Percentiles rank a stretch among this genome's conserved stretches.
Conservation (phyloP, 495 filamentous ascomycete genomes). For the Neurospora cerealis region DNA sequence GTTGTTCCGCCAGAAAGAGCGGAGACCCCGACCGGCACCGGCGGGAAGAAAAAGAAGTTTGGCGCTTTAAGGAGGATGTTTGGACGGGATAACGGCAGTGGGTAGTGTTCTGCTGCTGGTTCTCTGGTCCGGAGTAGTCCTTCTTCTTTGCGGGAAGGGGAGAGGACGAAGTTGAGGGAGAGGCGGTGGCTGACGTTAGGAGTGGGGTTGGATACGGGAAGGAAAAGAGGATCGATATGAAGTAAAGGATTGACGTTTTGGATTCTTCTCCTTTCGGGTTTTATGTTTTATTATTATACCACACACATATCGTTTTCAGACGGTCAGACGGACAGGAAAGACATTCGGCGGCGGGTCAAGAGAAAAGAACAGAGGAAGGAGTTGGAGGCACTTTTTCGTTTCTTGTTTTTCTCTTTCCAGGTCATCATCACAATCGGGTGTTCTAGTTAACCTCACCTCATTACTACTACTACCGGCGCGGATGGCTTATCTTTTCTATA, state of each 20-base stretch:
- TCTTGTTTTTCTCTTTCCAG: neutral
- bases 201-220: neutral
- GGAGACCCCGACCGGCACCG: conserved; percentile 18
- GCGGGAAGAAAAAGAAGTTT: conserved; percentile 54
- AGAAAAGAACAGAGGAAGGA: neutral
- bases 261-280: neutral
- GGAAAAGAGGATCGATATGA: neutral
- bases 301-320: neutral
- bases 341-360: neutral
- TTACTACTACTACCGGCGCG: neutral
- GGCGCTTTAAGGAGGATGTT: conserved; percentile 45
- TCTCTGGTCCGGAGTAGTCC: neutral
- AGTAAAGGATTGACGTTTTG: neutral
- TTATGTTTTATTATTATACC: neutral
- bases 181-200: neutral
- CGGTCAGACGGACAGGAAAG: neutral
- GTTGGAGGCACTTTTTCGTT: neutral
- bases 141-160: neutral
- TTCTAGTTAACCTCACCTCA: neutral
- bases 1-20: conserved; percentile 12
- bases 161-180: neutral
- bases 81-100: conserved; percentile 26
- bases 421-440: neutral
- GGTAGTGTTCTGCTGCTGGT: neutral
- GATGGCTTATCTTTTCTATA: neutral